Percentiles rank a stretch among this genome's conserved stretches.
These are phyloP conservation scores for Tripidium arundinaceum DNA, from an alignment of 202 grass and related monocot species.

Conservation along the genomic window DNA sequence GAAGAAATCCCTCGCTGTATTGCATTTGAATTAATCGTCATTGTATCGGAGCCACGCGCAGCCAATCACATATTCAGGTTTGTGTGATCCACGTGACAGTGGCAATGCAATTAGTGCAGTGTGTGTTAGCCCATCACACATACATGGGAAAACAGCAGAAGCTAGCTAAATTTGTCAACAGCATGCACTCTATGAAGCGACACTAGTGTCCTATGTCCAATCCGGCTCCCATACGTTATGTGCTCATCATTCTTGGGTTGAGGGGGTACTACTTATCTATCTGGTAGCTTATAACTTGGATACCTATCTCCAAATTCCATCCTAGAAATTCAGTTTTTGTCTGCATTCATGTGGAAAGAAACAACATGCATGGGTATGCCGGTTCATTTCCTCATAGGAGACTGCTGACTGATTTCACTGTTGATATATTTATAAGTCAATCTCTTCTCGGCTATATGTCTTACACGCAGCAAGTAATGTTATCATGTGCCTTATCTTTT, in stretches of 20 bases:
- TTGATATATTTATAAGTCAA: neutral
- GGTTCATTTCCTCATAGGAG: constrained; percentile 7
- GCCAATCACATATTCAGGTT: neutral
- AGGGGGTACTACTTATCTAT: neutral
- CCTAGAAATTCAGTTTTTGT: constrained; percentile 14
- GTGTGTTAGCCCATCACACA: neutral
- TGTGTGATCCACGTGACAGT: neutral
- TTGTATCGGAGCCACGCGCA: neutral
- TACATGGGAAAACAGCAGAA: neutral
- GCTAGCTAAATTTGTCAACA: neutral
- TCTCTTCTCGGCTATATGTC: neutral
- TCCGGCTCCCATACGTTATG: neutral
- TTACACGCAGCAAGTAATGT: neutral
- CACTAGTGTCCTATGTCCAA: neutral
- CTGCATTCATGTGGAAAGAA: neutral
- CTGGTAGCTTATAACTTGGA: neutral
- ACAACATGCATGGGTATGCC: constrained; percentile 2
- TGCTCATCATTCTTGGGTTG: neutral
- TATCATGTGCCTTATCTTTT: neutral
- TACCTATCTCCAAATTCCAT: neutral
- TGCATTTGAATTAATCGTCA: neutral
- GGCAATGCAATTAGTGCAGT: neutral
- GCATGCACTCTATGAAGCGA: neutral
- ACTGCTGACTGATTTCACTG: neutral
- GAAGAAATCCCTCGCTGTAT: neutral